Evolutionary conservation across 495 filamentous ascomycete species (phyloP).

Genomic region (Daldinia vernicosa): DNA sequence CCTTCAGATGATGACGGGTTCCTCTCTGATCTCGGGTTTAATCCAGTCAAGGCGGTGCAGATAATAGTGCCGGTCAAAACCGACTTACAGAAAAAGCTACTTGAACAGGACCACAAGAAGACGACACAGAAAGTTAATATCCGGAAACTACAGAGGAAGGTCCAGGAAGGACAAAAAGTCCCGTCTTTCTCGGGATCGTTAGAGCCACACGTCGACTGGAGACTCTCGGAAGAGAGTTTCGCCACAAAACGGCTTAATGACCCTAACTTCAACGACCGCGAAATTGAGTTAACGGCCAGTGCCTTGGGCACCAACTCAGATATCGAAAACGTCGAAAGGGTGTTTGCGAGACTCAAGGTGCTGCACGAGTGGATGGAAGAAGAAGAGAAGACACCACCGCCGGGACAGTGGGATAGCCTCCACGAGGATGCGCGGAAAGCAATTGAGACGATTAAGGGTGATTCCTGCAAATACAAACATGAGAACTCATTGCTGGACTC

Average conservation of each 20-base stretch:
- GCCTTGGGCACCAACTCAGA: background rate
- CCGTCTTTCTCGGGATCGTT: background rate
- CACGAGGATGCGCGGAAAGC: background rate
- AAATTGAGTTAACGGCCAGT: background rate
- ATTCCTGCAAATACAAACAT: background rate
- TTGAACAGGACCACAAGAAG: background rate
- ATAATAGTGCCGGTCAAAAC: background rate
- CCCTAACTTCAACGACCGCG: background rate
- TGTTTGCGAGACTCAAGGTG: background rate
- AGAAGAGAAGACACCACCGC: background rate
- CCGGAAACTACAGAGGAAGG: background rate
- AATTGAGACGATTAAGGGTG: background rate
- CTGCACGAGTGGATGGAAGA: background rate
- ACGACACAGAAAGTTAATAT: background rate
- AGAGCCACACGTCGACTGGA: background rate
- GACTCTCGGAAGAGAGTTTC: background rate
- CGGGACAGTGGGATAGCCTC: background rate
- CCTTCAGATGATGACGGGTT: background rate
- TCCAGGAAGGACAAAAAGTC: background rate
- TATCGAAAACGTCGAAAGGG: background rate
- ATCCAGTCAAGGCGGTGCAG: background rate
- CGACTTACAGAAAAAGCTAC: background rate
- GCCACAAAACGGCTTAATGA: background rate
- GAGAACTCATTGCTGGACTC: background rate
- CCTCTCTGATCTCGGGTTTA: background rate